These are phyloP conservation scores for Diplodia intermedia DNA, from an alignment of 2,329 filamentous ascomycete species.

Conservation along the genomic window DNA sequence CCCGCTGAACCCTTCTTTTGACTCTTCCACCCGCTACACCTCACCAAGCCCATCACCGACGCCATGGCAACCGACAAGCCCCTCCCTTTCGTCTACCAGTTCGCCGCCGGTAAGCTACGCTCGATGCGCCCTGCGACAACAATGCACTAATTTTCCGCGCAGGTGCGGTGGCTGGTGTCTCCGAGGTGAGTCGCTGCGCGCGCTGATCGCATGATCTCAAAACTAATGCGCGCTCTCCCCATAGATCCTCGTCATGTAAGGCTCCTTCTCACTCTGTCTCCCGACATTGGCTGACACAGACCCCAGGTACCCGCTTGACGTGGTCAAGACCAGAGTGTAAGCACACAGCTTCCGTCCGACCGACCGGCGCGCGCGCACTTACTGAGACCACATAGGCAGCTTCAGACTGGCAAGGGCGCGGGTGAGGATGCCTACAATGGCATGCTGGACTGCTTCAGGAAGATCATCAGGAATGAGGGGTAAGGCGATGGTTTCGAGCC, in stretches of 20 bases:
- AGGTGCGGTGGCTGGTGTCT: conserved; percentile 96
- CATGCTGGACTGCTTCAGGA: conserved; percentile 97
- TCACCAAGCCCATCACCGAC: conserved; percentile 36
- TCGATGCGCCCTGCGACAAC: conserved; percentile 40
- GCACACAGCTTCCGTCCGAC: conserved; percentile 41
- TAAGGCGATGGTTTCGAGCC: conserved; percentile 52
- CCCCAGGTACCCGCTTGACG: conserved; percentile 93
- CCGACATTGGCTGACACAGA: conserved; percentile 33
- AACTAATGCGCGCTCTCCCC: conserved; percentile 40
- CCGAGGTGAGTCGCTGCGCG: conserved; percentile 72
- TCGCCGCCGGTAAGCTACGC: conserved; percentile 76
- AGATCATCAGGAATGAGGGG: conserved; percentile 97
- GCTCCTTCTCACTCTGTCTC: conserved; percentile 35
- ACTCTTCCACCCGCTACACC: conserved; percentile 31
- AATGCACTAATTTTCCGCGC: conserved; percentile 43
- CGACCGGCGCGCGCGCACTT: background rate
- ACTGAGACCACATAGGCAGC: conserved; percentile 67
- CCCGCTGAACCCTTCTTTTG: conserved; percentile 32
- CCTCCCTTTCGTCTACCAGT: conserved; percentile 92
- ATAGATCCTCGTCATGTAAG: conserved; percentile 87
- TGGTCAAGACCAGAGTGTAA: conserved; percentile 97
- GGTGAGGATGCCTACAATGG: conserved; percentile 90
- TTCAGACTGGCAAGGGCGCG: conserved; percentile 76
- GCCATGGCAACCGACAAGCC: conserved; percentile 68
- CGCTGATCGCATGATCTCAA: conserved; percentile 13